These are phyloP conservation scores for Suillus decipiens DNA, from an alignment of 768 basidiomycete genomes.

Conservation along the genomic window DNA sequence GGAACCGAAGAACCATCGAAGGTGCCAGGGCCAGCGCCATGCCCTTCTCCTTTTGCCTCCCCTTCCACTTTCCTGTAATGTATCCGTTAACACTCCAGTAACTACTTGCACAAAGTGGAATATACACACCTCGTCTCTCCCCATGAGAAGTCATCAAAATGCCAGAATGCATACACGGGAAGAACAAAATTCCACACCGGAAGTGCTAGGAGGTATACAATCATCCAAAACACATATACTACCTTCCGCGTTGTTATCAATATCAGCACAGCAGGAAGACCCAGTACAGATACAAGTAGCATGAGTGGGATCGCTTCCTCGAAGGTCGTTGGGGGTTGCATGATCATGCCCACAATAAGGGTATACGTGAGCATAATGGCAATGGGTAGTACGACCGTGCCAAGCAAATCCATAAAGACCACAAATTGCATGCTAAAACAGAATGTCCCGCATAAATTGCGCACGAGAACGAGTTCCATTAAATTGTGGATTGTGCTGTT, in stretches of 20 bases:
- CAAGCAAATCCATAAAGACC: slow-evolving; percentile 95
- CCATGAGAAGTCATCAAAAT: slow-evolving; percentile 99
- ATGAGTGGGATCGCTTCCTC: slow-evolving; percentile 93
- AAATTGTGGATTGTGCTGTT: slow-evolving; percentile 99
- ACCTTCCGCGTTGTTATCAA: slow-evolving; percentile 93
- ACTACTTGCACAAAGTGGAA: slow-evolving; percentile 10
- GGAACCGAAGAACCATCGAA: slow-evolving; percentile 69
- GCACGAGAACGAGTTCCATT: slow-evolving; percentile 97
- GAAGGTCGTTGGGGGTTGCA: slow-evolving; percentile 82
- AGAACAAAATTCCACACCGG: slow-evolving; percentile 97
- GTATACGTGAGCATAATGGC: slow-evolving; percentile 91
- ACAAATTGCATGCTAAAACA: slow-evolving; percentile 99
- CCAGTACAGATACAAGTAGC: slow-evolving; percentile 87
- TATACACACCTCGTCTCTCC: slow-evolving; percentile 86
- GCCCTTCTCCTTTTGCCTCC: slow-evolving; percentile 77
- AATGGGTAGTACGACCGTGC: slow-evolving; percentile 90
- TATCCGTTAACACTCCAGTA: slow-evolving; percentile 16
- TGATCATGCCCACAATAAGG: slow-evolving; percentile 78
- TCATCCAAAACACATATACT: slow-evolving; percentile 97
- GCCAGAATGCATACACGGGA: slow-evolving; percentile 97
- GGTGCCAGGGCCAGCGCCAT: slow-evolving; percentile 63
- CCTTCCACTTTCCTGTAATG: slow-evolving; percentile 86
- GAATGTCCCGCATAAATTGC: slow-evolving; percentile 97
- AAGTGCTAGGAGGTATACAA: slow-evolving; percentile 88
- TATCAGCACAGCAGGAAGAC: slow-evolving; percentile 90